A percentile compares a stretch with the other conserved stretches of the same genome.
These are phyloP conservation scores for Colletotrichum sp. DNA, from an alignment of 2,329 filamentous ascomycete genomes.

Conservation along the genomic window DNA sequence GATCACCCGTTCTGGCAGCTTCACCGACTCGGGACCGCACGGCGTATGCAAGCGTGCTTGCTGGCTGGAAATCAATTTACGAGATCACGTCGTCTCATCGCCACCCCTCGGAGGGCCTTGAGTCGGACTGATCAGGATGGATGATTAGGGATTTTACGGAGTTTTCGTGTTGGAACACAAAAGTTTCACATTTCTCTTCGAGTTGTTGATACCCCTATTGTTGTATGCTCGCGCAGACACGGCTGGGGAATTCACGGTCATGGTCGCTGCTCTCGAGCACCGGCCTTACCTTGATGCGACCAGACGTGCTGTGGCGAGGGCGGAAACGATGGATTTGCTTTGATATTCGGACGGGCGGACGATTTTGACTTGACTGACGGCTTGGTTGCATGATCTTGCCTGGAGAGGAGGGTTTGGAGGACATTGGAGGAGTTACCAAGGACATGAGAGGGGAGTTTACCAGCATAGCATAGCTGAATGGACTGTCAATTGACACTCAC, in stretches of 20 bases:
- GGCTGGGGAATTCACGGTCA: not conserved
- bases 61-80: constrained; percentile 9
- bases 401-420: constrained; percentile 11
- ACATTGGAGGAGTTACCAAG: not conserved
- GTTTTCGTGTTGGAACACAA: constrained; percentile 19
- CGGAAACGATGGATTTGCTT: constrained; percentile 11
- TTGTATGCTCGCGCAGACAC: not conserved
- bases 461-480: constrained; percentile 7
- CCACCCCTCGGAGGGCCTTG: not conserved
- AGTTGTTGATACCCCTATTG: constrained; percentile 24
- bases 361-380: not conserved
- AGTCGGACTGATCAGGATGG: not conserved
- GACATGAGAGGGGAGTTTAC: not conserved
- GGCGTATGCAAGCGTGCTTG: constrained; percentile 1
- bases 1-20: not conserved
- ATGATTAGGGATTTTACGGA: constrained; percentile 17
- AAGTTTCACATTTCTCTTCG: constrained; percentile 21
- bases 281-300: not conserved
- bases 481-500: not conserved
- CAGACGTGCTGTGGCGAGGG: not conserved
- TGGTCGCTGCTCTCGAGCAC: not conserved
- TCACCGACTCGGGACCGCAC: not conserved
- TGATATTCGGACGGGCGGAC: not conserved
- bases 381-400: not conserved
- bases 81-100: not conserved